These are phyloP conservation scores for Nannizziopsis barbatae DNA, from an alignment of 2,329 filamentous ascomycete genomes.

Conservation along the genomic window DNA sequence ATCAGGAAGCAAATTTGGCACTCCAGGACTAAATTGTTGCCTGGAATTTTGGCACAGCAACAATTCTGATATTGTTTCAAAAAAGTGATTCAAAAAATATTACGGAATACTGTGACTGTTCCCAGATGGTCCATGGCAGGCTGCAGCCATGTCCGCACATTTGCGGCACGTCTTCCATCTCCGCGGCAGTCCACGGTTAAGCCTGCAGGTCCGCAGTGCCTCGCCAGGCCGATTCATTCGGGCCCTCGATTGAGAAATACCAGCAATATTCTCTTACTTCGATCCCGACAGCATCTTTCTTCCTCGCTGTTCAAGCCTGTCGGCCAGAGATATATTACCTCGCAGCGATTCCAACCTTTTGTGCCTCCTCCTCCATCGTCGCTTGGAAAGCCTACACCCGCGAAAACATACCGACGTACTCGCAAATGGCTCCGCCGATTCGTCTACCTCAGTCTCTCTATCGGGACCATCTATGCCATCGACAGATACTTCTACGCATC, in stretches of 20 bases:
- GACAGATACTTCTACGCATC: constrained; percentile 71
- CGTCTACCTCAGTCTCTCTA: constrained; percentile 47
- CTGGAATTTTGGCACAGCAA: no score
- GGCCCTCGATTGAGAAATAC: background rate
- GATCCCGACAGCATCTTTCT: background rate
- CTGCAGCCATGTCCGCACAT: constrained; percentile 7
- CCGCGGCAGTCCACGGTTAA: background rate
- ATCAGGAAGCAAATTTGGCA: no score
- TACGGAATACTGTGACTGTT: no score
- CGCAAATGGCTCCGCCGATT: constrained; percentile 70
- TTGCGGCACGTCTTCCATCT: background rate
- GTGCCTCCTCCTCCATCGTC: constrained; percentile 67
- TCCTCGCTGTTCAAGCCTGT: background rate
- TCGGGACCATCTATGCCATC: constrained; percentile 53
- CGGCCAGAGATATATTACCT: constrained; percentile 4
- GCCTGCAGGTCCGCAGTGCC: background rate
- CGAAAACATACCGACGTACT: constrained; percentile 59
- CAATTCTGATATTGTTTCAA: no score
- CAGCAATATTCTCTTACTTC: background rate
- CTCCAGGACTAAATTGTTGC: no score
- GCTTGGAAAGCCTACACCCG: constrained; percentile 58
- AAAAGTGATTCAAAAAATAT: no score
- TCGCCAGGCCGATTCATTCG: background rate
- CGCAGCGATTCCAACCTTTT: constrained; percentile 38
- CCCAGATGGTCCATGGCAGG: constrained; percentile 2